Evolutionary conservation across 2,329 filamentous ascomycete species (phyloP), one percentile per base, ranked within the genome.

Genomic region (Trichoderma sp.): DNA sequence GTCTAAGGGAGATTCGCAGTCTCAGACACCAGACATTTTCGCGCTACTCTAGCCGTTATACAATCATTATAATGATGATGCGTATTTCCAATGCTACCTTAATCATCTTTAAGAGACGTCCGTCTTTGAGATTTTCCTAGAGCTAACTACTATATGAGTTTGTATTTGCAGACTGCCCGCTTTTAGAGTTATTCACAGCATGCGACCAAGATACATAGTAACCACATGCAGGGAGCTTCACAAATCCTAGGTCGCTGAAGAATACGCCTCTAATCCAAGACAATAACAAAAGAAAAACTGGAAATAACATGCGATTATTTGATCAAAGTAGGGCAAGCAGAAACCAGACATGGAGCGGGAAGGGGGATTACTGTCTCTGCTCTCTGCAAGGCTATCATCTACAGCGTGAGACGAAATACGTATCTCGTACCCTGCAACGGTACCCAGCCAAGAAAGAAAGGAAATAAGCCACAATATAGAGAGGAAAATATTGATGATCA

Each of bases 341-440:
- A 73, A 56, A 24, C 50, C 50, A 14, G n/a, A 65, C 31, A 38
- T 14, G 12, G 16, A 35, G 29, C 41, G 38, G 41, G 29, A 73
- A 53, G 69, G 69, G 41, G 29, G 41, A 27, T 64, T 38, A 16
- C 21, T 71, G 50, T 71, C 67, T 71, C 67, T 73, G 60, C 69
- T 16, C 8, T 45, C 35, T 64, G 56, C 69, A 53, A 50, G 29
- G 41, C 27, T 27, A 29, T 38, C 18, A 7, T 14, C 21, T 7
- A 21, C 69, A 29, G 53, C 4, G n/a, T 14, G 24, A 50, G n/a
- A 33, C 38, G 21, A 38, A 38, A 50, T 45, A 18, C 64, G 4
- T 33, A 41, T 16, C 12, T 53, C 12, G 7, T 68, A 18, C 65
- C 45, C 45, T 68, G 45, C 45, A 68, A 24, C 4, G 29, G 0